Conservation (phyloP, 371 early-diverging fungal genomes). For the Lichtheimia ramosa region DNA sequence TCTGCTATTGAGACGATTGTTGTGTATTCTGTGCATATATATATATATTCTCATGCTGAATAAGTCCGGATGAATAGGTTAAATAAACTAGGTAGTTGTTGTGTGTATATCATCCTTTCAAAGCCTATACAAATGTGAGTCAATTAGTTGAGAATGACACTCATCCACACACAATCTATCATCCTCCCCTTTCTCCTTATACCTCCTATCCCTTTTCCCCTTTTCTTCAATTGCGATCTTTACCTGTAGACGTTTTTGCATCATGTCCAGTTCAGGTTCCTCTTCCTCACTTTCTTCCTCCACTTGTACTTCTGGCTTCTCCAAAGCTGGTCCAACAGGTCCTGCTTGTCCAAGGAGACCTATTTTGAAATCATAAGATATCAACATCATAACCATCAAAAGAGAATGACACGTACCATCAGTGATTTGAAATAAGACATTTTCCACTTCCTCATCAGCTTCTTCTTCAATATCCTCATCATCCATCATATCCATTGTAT, state of each 20-base stretch:
- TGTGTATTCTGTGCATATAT: no score
- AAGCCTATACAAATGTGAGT: slow-evolving; percentile 18
- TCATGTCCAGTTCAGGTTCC: slow-evolving; percentile 77
- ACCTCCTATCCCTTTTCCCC: neutral
- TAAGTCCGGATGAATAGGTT: no score
- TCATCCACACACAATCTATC: no score
- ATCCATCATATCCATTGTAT: slow-evolving; percentile 85
- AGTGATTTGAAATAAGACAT: slow-evolving; percentile 85
- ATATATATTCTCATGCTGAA: no score
- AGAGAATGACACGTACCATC: slow-evolving; percentile 61
- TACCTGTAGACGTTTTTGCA: slow-evolving; percentile 86
- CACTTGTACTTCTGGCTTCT: slow-evolving; percentile 39
- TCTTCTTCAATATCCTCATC: slow-evolving; percentile 93
- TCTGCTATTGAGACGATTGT: no score
- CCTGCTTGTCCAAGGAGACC: slow-evolving; percentile 75
- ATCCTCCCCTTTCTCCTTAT: no score
- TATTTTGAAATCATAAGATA: slow-evolving; percentile 16
- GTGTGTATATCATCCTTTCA: slow-evolving; percentile 25
- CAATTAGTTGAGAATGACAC: no score
- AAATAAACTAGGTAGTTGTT: no score
- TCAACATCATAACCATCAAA: neutral
- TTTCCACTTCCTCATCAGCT: slow-evolving; percentile 92
- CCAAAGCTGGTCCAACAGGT: slow-evolving; percentile 55
- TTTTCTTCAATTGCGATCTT: neutral
- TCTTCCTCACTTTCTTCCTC: slow-evolving; percentile 67